These are phyloP conservation scores for Hapsidospora chrysogenum DNA, from an alignment of 495 filamentous ascomycete genomes.

Conservation along the genomic window DNA sequence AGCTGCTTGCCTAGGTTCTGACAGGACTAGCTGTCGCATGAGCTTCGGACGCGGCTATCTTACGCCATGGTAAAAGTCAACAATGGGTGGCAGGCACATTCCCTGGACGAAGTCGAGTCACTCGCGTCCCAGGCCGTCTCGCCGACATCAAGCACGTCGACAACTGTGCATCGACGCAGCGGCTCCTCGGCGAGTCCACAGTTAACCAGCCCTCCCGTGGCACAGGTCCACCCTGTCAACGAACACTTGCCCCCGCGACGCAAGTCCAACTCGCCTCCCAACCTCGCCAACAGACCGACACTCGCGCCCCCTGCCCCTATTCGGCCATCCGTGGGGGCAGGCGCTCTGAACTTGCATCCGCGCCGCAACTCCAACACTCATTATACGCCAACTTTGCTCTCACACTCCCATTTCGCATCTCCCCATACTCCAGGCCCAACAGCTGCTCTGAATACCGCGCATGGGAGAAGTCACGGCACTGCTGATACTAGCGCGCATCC, in stretches of 20 bases:
- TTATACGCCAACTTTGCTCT: slow-evolving; percentile 13
- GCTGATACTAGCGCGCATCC: slow-evolving; percentile 42
- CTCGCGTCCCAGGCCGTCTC: slow-evolving; percentile 42
- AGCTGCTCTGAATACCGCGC: slow-evolving; percentile 21
- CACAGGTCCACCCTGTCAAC: slow-evolving; percentile 13
- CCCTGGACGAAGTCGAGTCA: slow-evolving; percentile 52
- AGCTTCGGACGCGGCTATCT: slow-evolving; percentile 62
- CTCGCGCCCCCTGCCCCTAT: slow-evolving; percentile 48
- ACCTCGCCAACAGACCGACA: slow-evolving; percentile 10
- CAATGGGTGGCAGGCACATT: slow-evolving; percentile 61
- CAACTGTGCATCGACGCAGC: slow-evolving; percentile 26
- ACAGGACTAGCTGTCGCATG: slow-evolving; percentile 45
- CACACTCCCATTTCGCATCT: slow-evolving; percentile 14
- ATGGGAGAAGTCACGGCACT: no score
- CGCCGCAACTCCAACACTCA: slow-evolving; percentile 15
- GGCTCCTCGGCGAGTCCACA: slow-evolving; percentile 30
- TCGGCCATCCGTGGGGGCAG: slow-evolving; percentile 20
- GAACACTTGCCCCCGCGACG: neutral
- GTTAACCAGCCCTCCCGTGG: slow-evolving; percentile 9
- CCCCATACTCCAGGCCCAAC: slow-evolving; percentile 21
- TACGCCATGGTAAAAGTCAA: slow-evolving; percentile 86
- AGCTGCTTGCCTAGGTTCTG: slow-evolving; percentile 10
- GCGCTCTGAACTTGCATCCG: slow-evolving; percentile 9
- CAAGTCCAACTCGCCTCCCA: slow-evolving; percentile 8
- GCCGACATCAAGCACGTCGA: slow-evolving; percentile 36